These are phyloP conservation scores for Cucumis sativus DNA, from an alignment of 306 rosid genomes.

Conservation along the genomic window DNA sequence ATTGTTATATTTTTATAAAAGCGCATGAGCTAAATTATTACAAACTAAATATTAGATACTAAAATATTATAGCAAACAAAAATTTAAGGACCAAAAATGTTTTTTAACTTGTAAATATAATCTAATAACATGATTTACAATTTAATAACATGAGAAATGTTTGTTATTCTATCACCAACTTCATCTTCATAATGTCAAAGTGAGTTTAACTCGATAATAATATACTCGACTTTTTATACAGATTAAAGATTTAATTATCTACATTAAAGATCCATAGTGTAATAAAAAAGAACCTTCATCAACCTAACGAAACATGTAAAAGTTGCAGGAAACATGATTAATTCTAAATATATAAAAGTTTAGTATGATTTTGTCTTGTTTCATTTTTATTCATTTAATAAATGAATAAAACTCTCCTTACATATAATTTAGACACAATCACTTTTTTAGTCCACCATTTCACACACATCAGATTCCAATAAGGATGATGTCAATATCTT, in stretches of 20 bases:
- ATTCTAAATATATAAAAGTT: background rate
- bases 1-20: no score
- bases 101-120: no score
- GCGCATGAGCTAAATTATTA: no score
- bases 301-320: background rate
- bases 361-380: background rate
- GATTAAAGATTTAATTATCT: no score
- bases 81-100: no score
- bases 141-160: no score
- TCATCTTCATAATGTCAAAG: background rate
- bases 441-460: background rate
- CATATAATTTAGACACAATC: background rate
- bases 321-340: background rate
- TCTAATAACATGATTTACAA: no score
- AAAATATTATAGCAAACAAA: no score
- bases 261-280: no score
- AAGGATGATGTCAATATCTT: background rate
- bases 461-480: background rate
- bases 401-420: background rate
- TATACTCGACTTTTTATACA: no score
- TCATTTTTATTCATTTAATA: background rate
- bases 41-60: no score
- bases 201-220: no score
- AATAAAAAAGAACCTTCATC: background rate
- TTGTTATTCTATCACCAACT: background rate